Percentiles rank a stretch among this genome's conserved stretches.
Conservation (phyloP, 139 green algal genomes). For the Tetraselmis striata region DNA sequence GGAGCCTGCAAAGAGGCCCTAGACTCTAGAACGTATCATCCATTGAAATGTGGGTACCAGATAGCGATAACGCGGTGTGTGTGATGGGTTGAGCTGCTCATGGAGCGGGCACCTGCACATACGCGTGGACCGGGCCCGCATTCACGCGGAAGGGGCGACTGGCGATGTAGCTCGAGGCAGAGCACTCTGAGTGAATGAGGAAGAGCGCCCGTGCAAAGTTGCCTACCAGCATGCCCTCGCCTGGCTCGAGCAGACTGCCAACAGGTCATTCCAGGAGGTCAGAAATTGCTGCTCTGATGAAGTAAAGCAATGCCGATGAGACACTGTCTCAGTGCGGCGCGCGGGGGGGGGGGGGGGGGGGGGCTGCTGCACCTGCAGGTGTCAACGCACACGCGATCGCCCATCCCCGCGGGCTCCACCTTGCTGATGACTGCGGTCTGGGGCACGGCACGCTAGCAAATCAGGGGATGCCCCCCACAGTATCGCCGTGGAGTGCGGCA, state of each 20-base stretch:
- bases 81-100: no score
- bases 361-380: not conserved
- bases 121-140: conserved; percentile 79
- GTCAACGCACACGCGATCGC: conserved; percentile 87
- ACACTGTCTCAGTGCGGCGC: not conserved
- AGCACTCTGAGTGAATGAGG: conserved; percentile 80
- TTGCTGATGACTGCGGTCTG: conserved; percentile 34
- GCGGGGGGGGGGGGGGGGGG: no score
- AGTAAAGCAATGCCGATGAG: no score
- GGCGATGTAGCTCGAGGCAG: conserved; percentile 73
- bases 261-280: no score
- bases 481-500: no score
- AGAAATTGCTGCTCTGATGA: no score
- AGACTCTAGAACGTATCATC: no score
- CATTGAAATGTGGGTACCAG: no score
- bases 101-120: conserved; percentile 39
- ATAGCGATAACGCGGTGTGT: no score
- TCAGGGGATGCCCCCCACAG: not conserved
- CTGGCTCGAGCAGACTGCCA: conserved; percentile 51
- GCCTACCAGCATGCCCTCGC: conserved; percentile 86
- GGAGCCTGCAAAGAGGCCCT: no score
- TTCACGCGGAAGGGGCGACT: conserved; percentile 88
- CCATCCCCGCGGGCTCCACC: conserved; percentile 58
- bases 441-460: not conserved
- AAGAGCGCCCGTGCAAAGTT: conserved; percentile 77